phyloP scores from a whole-genome alignment of 192 early-diverging fungal genomes.

The Geranomyces variabilis region DNA sequence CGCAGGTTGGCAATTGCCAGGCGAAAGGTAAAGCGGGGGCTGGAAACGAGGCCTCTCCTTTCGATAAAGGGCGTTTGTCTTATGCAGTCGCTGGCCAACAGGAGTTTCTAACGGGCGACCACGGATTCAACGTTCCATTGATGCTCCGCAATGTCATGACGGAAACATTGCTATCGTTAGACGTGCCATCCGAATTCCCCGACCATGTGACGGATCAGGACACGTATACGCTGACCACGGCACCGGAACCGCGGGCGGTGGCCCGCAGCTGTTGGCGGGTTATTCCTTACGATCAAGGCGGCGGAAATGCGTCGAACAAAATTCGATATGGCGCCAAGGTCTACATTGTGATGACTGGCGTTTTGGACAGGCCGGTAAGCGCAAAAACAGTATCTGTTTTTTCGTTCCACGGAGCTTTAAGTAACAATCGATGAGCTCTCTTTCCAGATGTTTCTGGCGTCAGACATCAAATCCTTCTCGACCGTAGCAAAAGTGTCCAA shows the following conservation, averaged over 20 bases:
- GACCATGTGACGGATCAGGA: conserved; percentile 23
- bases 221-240: conserved; percentile 14
- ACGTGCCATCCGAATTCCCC: conserved; percentile 38
- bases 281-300: not conserved
- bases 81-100: not conserved
- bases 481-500: conserved; percentile 32
- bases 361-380: conserved; percentile 11
- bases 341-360: conserved; percentile 34
- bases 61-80: too few relatives aligned
- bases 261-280: conserved; percentile 12
- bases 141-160: conserved; percentile 45
- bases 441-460: conserved; percentile 43
- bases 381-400: not conserved
- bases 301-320: not conserved
- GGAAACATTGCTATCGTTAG: conserved; percentile 31
- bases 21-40: not conserved
- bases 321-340: conserved; percentile 37
- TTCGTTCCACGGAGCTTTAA: not conserved
- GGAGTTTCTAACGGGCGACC: not conserved
- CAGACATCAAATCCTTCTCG: conserved; percentile 36
- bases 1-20: conserved; percentile 29
- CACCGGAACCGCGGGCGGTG: not conserved
- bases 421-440: too few relatives aligned
- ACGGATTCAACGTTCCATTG: conserved; percentile 31
- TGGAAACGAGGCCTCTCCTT: too few relatives aligned